A percentile compares a stretch with the other conserved stretches of the same genome.
Evolutionary conservation across 495 filamentous ascomycete species (phyloP).

Genomic region (Annulohypoxylon moriforme): DNA sequence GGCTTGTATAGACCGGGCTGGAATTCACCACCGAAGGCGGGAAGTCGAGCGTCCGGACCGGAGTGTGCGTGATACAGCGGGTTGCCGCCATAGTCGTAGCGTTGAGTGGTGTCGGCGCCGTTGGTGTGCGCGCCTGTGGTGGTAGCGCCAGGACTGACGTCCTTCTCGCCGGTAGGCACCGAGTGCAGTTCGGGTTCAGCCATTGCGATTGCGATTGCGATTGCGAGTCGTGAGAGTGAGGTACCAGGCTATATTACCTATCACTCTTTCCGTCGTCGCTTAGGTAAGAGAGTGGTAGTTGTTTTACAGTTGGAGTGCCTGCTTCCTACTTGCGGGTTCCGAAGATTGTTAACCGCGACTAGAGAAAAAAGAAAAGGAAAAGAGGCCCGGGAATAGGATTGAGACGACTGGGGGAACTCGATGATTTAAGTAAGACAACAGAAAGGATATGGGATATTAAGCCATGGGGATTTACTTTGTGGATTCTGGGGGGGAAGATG

Average conservation of each 20-base stretch:
- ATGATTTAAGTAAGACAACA: constrained; percentile 27
- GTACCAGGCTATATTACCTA: constrained; percentile 1
- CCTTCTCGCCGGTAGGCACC: constrained; percentile 49
- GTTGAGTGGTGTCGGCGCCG: constrained; percentile 41
- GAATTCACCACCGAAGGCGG: constrained; percentile 94
- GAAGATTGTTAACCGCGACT: constrained; percentile 23
- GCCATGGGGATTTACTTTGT: not conserved
- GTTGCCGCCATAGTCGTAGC: constrained; percentile 68
- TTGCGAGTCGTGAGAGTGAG: not conserved
- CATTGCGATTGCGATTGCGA: constrained; percentile 24
- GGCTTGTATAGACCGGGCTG: constrained; percentile 91
- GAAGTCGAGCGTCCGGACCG: constrained; percentile 67
- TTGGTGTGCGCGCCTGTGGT: constrained; percentile 47
- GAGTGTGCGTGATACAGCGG: constrained; percentile 79
- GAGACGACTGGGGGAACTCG: constrained; percentile 6
- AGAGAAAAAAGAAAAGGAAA: constrained; percentile 14
- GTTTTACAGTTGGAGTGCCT: constrained; percentile 19
- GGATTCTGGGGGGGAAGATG: constrained; percentile 19
- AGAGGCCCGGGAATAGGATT: not conserved
- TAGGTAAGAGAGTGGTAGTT: constrained; percentile 4
- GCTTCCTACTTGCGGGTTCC: constrained; percentile 14
- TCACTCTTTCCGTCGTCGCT: not conserved
- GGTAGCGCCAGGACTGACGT: constrained; percentile 35
- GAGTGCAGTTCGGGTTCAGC: constrained; percentile 38
- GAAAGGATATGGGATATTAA: not conserved